Conservation (phyloP, 2,329 filamentous ascomycete genomes). For the Penicillium italicum region DNA sequence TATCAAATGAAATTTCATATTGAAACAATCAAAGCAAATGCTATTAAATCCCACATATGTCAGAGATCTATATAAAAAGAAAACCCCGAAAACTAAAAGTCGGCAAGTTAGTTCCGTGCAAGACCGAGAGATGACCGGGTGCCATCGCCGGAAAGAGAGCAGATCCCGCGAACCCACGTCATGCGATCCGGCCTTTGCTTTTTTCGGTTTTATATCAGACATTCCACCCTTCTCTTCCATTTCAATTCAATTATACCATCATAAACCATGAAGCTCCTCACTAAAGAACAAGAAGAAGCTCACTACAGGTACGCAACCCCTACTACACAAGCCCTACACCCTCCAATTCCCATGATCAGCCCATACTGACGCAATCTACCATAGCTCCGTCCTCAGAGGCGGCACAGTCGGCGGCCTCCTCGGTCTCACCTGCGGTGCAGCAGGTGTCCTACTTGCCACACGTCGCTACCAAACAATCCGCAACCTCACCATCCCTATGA, state of each 20-base stretch:
- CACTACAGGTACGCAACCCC: constrained; percentile 66
- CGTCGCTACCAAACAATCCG: constrained; percentile 74
- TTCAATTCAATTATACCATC: background rate
- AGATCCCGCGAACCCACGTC: constrained; percentile 27
- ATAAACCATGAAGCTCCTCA: constrained; percentile 85
- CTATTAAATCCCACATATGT: background rate
- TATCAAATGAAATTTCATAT: background rate
- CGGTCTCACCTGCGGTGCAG: constrained; percentile 64
- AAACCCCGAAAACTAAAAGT: background rate
- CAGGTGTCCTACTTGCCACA: constrained; percentile 65
- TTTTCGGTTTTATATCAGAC: constrained; percentile 10
- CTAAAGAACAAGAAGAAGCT: constrained; percentile 82
- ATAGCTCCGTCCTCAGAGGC: constrained; percentile 69
- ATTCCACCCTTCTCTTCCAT: background rate
- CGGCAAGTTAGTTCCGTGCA: constrained; percentile 5
- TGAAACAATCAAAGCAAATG: background rate
- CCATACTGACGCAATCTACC: constrained; percentile 16
- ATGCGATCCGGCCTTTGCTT: constrained; percentile 25
- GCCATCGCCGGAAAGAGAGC: constrained; percentile 11
- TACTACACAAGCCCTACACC: too few relatives aligned
- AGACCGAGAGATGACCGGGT: constrained; percentile 11
- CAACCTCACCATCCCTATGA: constrained; percentile 80
- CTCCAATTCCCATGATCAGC: constrained; percentile 1
- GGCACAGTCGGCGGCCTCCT: constrained; percentile 68
- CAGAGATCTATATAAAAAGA: background rate